phyloP scores from a whole-genome alignment of 1,139 yeast genomes.

The Candida frijolesensis region DNA sequence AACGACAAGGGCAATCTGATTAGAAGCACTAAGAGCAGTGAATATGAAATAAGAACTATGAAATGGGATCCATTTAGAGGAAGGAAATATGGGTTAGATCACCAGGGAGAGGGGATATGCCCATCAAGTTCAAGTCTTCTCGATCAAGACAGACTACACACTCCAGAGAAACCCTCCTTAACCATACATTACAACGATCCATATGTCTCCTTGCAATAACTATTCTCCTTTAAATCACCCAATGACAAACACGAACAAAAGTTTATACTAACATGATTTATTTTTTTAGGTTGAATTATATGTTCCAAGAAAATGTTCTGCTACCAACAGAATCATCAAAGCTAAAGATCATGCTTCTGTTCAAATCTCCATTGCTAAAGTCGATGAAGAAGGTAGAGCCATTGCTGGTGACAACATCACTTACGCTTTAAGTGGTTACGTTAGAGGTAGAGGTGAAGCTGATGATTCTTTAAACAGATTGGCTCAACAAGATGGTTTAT shows the following conservation, averaged over 20 bases:
- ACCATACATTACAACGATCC: not conserved
- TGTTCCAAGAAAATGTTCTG: constrained; percentile 99
- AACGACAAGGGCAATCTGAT: not conserved
- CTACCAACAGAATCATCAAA: constrained; percentile 99
- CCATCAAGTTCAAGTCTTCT: no score
- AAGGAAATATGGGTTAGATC: no score
- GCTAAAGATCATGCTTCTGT: constrained; percentile 99
- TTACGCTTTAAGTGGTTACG: constrained; percentile 96
- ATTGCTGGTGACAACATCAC: constrained; percentile 90
- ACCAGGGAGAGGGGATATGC: no score
- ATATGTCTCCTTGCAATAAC: not conserved
- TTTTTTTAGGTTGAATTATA: constrained; percentile 90
- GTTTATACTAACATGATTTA: constrained; percentile 30
- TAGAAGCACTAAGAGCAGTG: not conserved
- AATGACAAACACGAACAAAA: not conserved
- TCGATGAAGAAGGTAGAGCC: constrained; percentile 94
- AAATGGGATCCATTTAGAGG: no score
- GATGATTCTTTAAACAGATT: constrained; percentile 99
- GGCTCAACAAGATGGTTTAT: constrained; percentile 98
- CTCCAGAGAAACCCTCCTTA: not conserved
- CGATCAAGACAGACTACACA: not conserved
- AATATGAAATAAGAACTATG: no score
- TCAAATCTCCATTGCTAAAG: constrained; percentile 63
- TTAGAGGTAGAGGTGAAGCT: constrained; percentile 80
- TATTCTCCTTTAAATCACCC: not conserved